Evolutionary conservation across 2,329 filamentous ascomycete genomes (phyloP), one percentile per base, ranked within the genome.

Genomic region (Mariannaea elegans): DNA sequence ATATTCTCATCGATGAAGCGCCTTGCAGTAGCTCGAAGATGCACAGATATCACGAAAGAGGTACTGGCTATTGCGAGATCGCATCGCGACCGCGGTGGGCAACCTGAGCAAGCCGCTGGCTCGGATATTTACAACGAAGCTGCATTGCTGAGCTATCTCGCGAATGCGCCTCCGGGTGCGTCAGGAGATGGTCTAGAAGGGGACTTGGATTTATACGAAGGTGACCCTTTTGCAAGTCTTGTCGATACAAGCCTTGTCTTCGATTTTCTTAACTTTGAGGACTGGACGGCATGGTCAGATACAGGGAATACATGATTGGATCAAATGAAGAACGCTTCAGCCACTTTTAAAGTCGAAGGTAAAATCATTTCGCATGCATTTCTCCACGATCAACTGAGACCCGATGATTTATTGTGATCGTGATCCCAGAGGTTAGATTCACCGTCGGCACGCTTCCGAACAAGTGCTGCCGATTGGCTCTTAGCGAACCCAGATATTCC

Each of bases 1-100:
- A 56, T 59, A 13, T 59, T 59, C 27, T 41, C 51, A 13, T 56
- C 56, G 9, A 56, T 59, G 56, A 46, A 59, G 18, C 31, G 53
- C 7, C 38, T 59, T n/a, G 44, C 51, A 13, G 51, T 59, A 7
- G 56, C 56, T n/a, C 51, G 56, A 6, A 38, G 29, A 39, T 59
- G 56, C 16, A 59, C 56, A 2, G 51, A 56, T 7, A 59, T 56
- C 18, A 56, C 51, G 1, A 56, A 55, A 10, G 56, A 59, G 24
- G 45, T 59, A 3, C 36, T 46, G 10, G 16, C 51, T 10, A 54
- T 54, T 34, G 50, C 41, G 8, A 38, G 41, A 21, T 54, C 51
- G 12, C 51, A 54, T 46, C 39, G 21, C n/a, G 51, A 54, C n/a
- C 21, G 41, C 8, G 32, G 21, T 16, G 31, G 32, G 9, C 41